phyloP scores from a whole-genome alignment of 495 filamentous ascomycete genomes.

The Tuber indicum region DNA sequence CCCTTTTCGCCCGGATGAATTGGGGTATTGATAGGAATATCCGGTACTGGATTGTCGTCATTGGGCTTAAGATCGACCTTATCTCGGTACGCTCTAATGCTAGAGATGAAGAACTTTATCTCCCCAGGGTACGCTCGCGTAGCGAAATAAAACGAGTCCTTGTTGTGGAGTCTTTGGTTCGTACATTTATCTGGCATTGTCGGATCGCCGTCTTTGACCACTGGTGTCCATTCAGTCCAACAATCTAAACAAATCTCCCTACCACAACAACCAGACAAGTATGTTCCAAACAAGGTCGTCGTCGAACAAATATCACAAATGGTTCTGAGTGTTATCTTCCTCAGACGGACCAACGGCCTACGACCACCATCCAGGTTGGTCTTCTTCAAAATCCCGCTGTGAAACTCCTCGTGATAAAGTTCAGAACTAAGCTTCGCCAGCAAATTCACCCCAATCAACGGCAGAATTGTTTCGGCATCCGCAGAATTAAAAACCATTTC shows the following conservation, averaged over 20 bases:
- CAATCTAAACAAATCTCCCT: slow-evolving; percentile 39
- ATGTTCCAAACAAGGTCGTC: slow-evolving; percentile 38
- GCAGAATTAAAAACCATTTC: background rate
- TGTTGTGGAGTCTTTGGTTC: slow-evolving; percentile 19
- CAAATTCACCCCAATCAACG: background rate
- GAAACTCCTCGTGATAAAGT: slow-evolving; percentile 29
- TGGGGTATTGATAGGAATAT: slow-evolving; percentile 25
- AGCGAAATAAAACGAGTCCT: slow-evolving; percentile 32
- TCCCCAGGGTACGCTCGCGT: slow-evolving; percentile 35
- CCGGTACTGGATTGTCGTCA: slow-evolving; percentile 14
- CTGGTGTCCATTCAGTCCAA: slow-evolving; percentile 37
- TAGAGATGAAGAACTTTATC: slow-evolving; percentile 9
- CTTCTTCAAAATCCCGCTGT: slow-evolving; percentile 6
- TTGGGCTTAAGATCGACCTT: background rate
- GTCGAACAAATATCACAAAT: slow-evolving; percentile 39
- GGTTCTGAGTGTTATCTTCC: slow-evolving; percentile 21
- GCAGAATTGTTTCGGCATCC: background rate
- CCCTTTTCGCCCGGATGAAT: slow-evolving; percentile 14
- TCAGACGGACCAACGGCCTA: slow-evolving; percentile 34
- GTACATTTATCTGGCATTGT: slow-evolving; percentile 28
- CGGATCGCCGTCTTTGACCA: background rate
- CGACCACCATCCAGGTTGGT: slow-evolving; percentile 3
- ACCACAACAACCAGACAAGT: slow-evolving; percentile 41
- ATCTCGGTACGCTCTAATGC: background rate
- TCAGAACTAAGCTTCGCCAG: slow-evolving; percentile 9